Conservation (phyloP, 208 protist genomes). For the Plasmodiophora brassicae region DNA sequence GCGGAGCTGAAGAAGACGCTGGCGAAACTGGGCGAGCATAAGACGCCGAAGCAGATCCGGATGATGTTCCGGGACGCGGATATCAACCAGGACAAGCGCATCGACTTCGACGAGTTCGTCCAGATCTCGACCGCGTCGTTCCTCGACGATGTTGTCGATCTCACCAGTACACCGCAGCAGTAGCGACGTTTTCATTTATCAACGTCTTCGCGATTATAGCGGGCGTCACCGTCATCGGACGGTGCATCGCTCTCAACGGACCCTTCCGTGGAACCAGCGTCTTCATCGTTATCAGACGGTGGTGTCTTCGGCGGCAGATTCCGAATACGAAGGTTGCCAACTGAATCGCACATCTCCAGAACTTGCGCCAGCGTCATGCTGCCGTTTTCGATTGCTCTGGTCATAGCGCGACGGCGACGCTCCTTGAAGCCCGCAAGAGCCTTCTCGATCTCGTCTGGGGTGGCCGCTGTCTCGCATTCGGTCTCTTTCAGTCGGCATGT, state of each 20-base stretch:
- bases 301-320: too few relatives aligned
- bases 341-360: not conserved
- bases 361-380: not conserved
- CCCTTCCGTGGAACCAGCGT: too few relatives aligned
- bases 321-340: not conserved
- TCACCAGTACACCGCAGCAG: too few relatives aligned
- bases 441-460: not conserved
- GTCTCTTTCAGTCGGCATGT: not conserved
- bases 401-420: not conserved
- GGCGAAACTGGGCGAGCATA: not conserved
- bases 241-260: too few relatives aligned
- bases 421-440: not conserved
- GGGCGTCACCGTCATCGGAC: too few relatives aligned
- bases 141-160: too few relatives aligned
- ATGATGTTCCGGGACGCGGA: not conserved
- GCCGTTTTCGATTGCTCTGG: not conserved
- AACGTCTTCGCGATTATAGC: too few relatives aligned
- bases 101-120: not conserved
- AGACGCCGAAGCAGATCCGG: not conserved
- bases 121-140: not conserved
- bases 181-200: too few relatives aligned
- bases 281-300: too few relatives aligned
- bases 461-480: not conserved
- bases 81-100: not conserved
- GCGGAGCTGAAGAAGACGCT: not conserved